Evolutionary conservation across 2,329 filamentous ascomycete genomes (phyloP), one percentile per base, ranked within the genome.

Genomic region (Keithomyces neogunnii): DNA sequence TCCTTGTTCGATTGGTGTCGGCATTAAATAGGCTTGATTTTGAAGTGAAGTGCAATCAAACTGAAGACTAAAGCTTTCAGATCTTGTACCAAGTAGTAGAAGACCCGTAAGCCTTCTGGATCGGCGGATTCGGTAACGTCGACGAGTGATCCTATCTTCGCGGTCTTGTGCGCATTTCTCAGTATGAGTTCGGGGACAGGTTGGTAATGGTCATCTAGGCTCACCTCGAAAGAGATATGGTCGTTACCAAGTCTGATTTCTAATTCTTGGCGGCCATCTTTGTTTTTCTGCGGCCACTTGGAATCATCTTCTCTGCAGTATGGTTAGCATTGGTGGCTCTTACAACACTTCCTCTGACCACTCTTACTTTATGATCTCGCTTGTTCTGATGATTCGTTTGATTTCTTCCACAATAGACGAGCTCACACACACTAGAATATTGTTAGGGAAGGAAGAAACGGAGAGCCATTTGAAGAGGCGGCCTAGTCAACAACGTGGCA

Each of bases 211-310:
- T n/a, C 33, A 8, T 1, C 5, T 44, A 29, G 40, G 62, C 76
- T 55, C 69, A 91, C 91, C 85, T 99, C 93, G 59, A 99, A 99
- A 1, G 90, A 95, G 60, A 99, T 97, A 68, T 97, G 92, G 57
- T 99, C 93, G 62, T 87, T 93, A 42, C 92, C 93, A 51, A 99
- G 68, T 47, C 91, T 81, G 53, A 99, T 96, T 70, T 99, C 93
- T 46, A 99, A 77, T 72, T 99, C 93, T 68, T 99, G 93, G 57
- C 92, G 83, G 36, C 93, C 93, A 62, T 99, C 93, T 73, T 97
- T 97, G 74, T 99, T 99, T 81, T 97, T 99, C 69, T 95, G 89
- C 1, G 93, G 93, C 93, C 93, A 99, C 68, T 96, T 96, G 30
- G 85, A 88, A 68, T 99, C 93, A 66, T 99, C 93, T 83, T 99